These are phyloP conservation scores for Tricholoma flavovirens DNA, from an alignment of 768 basidiomycete species.

Conservation along the genomic window DNA sequence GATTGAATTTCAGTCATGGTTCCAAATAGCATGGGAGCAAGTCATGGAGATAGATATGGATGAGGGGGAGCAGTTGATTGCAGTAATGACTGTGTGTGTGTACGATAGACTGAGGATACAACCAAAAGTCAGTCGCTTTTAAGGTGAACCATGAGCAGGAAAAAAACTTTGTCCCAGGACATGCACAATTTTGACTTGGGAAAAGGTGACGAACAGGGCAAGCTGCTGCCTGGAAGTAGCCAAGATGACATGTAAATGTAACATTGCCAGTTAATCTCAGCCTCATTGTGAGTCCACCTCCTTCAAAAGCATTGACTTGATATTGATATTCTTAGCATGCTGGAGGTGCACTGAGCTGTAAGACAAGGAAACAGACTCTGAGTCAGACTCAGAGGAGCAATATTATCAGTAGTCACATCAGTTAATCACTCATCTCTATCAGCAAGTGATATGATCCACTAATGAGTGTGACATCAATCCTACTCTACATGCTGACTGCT, in stretches of 20 bases:
- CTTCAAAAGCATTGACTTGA: neutral
- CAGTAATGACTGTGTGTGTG: neutral
- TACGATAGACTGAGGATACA: neutral
- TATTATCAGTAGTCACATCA: no score
- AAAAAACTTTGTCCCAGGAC: neutral
- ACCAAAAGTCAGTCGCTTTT: neutral
- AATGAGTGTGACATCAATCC: neutral
- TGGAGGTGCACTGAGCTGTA: neutral
- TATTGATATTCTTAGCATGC: neutral
- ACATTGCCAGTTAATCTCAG: neutral
- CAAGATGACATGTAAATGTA: neutral
- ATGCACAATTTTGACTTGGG: neutral
- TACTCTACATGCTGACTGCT: neutral
- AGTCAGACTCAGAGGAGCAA: no score
- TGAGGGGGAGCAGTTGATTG: neutral
- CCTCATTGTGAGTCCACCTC: neutral
- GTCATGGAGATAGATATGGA: neutral
- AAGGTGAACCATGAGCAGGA: no score
- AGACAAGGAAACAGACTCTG: neutral
- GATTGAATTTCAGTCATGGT: slow-evolving; percentile 11
- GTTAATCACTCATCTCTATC: no score
- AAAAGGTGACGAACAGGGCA: neutral
- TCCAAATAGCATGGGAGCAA: slow-evolving; percentile 10
- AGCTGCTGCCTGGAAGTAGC: neutral
- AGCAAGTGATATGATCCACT: no score